phyloP scores from a whole-genome alignment of 352 stramenopile genomes.

The Phytopythium cucurbitacearum region DNA sequence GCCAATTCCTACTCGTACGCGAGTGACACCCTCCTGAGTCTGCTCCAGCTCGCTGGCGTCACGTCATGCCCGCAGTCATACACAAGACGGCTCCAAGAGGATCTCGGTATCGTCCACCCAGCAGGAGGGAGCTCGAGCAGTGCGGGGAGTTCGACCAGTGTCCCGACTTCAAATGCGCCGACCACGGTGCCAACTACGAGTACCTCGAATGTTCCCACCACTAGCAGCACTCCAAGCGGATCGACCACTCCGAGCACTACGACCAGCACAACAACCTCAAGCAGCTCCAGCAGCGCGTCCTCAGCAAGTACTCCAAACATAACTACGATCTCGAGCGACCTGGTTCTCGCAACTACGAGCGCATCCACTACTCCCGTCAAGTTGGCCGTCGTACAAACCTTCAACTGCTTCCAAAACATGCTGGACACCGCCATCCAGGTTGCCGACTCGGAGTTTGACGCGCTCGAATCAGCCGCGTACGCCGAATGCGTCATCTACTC shows the following conservation, averaged over 20 bases:
- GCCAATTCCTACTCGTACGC: conserved; percentile 61
- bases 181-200: no score
- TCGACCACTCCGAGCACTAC: no score
- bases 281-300: no score
- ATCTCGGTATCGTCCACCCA: background rate
- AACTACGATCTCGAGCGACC: conserved; percentile 11
- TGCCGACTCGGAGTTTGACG: conserved; percentile 12
- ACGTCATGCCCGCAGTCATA: conserved; percentile 34
- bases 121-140: no score
- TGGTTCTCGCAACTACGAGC: conserved; percentile 8
- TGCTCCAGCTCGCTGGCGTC: conserved; percentile 26
- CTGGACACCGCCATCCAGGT: conserved; percentile 8
- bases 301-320: no score
- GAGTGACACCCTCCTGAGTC: conserved; percentile 35
- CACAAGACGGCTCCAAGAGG: conserved; percentile 16
- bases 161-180: no score
- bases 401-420: conserved; percentile 35
- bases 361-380: background rate
- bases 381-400: conserved; percentile 28
- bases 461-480: conserved; percentile 41
- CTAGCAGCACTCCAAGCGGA: no score
- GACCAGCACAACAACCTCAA: no score
- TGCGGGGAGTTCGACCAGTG: background rate
- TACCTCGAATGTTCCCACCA: no score
- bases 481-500: conserved; percentile 57